phyloP scores from a whole-genome alignment of 1,139 yeast species.

The Yamadazyma atmosphaerica region DNA sequence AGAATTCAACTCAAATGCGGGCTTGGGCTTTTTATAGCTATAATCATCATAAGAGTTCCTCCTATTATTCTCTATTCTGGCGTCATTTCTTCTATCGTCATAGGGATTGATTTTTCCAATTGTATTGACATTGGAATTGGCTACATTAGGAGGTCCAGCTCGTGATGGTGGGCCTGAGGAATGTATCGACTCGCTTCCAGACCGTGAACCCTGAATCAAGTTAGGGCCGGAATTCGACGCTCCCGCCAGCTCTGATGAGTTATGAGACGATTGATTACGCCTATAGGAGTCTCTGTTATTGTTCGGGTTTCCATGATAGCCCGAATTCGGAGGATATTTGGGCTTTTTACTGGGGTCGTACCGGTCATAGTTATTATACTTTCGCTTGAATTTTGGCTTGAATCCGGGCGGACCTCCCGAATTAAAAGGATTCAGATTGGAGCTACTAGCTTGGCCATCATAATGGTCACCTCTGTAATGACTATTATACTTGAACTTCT shows the following conservation, averaged over 20 bases:
- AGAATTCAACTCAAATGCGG: constrained; percentile 16
- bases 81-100: constrained; percentile 9
- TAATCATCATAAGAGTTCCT: constrained; percentile 9
- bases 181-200: background rate
- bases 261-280: background rate
- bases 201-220: background rate
- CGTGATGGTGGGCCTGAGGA: background rate
- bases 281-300: constrained; percentile 3
- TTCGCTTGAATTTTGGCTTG: constrained; percentile 11
- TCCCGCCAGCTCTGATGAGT: background rate
- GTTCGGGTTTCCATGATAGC: constrained; percentile 4
- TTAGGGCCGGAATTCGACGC: background rate
- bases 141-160: background rate
- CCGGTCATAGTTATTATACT: constrained; percentile 12
- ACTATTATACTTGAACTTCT: constrained; percentile 10
- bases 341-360: constrained; percentile 12
- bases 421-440: background rate
- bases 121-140: background rate
- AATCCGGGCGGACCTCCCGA: background rate
- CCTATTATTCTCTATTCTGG: constrained; percentile 4
- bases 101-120: constrained; percentile 4
- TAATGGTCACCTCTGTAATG: constrained; percentile 9
- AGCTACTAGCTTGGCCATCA: constrained; percentile 2
- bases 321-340: background rate
- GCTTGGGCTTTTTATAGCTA: constrained; percentile 11